Evolutionary conservation across 2,329 filamentous ascomycete species (phyloP).

Genomic region (Aureobasidium sp.): DNA sequence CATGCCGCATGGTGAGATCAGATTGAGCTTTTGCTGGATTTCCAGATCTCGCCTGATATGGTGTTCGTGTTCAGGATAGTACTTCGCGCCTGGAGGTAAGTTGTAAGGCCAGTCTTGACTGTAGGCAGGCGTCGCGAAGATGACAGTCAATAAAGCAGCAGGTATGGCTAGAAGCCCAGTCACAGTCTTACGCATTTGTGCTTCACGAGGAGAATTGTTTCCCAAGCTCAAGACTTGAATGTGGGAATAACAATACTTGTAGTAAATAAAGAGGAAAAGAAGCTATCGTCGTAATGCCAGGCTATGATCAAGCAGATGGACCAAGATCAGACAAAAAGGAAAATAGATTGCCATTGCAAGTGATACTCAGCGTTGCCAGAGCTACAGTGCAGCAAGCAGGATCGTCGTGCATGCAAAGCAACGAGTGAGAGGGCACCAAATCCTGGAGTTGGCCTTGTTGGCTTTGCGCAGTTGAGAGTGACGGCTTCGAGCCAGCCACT

Average conservation of each 20-base stretch:
- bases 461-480: no score
- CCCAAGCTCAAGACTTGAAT: background rate
- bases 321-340: background rate
- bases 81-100: conserved; percentile 36
- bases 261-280: background rate
- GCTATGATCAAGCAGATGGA: background rate
- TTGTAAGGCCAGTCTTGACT: conserved; percentile 38
- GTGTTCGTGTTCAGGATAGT: conserved; percentile 39
- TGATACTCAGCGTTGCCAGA: conserved; percentile 9
- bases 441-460: background rate
- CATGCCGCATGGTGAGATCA: conserved; percentile 47
- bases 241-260: background rate
- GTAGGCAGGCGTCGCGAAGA: conserved; percentile 14
- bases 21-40: conserved; percentile 30
- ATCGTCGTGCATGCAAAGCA: background rate
- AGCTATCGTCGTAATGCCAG: background rate
- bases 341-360: conserved; percentile 9
- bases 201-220: background rate
- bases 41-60: conserved; percentile 33
- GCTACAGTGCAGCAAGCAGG: conserved; percentile 7
- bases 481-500: background rate
- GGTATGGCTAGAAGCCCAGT: background rate
- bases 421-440: background rate
- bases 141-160: background rate
- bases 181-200: background rate